Percentiles rank a stretch among this genome's conserved stretches.
phyloP scores from a whole-genome alignment of 768 basidiomycete species.

The Macrolepiota albuminosa region DNA sequence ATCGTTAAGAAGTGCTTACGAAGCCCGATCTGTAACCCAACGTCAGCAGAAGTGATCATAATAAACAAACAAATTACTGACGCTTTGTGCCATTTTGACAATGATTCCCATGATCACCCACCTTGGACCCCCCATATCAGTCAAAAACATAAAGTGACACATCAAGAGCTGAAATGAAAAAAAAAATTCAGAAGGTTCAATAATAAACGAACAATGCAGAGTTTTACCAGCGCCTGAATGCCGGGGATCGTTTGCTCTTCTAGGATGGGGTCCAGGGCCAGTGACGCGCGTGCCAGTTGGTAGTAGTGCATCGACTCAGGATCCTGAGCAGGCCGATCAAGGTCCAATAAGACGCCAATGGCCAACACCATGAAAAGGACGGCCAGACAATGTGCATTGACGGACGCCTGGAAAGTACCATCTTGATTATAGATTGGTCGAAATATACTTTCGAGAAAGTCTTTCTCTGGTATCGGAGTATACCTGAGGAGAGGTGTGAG shows the following conservation, averaged over 20 bases:
- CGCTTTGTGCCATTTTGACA: conserved; percentile 67
- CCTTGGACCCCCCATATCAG: conserved; percentile 51
- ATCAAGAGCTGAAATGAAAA: conserved; percentile 44
- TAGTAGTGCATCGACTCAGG: conserved; percentile 55
- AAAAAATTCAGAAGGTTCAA: conserved; percentile 11
- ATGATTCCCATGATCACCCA: conserved; percentile 71
- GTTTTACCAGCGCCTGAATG: conserved; percentile 59
- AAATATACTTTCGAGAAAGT: conserved; percentile 50
- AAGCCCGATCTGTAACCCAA: conserved; percentile 48
- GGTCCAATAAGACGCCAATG: conserved; percentile 57
- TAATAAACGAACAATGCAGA: conserved; percentile 6
- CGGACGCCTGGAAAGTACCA: conserved; percentile 30
- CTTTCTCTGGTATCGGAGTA: conserved; percentile 55
- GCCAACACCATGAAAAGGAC: conserved; percentile 63
- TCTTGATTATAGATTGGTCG: conserved; percentile 48
- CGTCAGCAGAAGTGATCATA: conserved; percentile 14
- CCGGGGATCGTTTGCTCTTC: conserved; percentile 60
- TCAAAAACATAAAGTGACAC: conserved; percentile 48
- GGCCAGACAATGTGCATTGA: conserved; percentile 50
- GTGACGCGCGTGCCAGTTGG: conserved; percentile 53
- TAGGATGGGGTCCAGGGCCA: conserved; percentile 59
- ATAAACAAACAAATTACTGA: conserved; percentile 25
- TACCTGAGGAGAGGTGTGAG: conserved; percentile 39
- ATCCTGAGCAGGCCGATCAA: conserved; percentile 47
- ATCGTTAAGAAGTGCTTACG: conserved; percentile 40